Conservation (phyloP, 768 basidiomycete genomes). For the Boletellus sp. region DNA sequence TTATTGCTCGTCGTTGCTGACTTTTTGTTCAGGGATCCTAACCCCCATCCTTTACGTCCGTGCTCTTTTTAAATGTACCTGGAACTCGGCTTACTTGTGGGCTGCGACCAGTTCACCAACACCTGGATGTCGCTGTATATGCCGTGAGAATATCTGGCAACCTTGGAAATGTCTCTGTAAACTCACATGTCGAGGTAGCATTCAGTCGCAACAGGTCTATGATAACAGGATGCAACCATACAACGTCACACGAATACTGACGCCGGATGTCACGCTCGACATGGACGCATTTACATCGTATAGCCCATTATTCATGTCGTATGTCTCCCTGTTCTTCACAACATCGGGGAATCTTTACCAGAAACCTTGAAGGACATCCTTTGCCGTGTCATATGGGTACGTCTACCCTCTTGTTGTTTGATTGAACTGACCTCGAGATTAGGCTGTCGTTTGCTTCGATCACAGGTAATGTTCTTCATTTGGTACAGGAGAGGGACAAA, state of each 20-base stretch:
- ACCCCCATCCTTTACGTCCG: conserved; percentile 42
- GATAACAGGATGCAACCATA: conserved; percentile 57
- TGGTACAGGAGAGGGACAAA: neutral
- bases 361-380: conserved; percentile 14
- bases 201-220: conserved; percentile 59
- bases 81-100: neutral
- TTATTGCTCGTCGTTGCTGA: neutral
- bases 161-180: neutral
- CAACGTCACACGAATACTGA: conserved; percentile 57
- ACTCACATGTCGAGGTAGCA: conserved; percentile 28
- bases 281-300: conserved; percentile 50
- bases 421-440: conserved; percentile 40
- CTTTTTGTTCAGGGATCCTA: conserved; percentile 22
- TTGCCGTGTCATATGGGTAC: conserved; percentile 32
- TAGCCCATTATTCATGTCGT: conserved; percentile 58
- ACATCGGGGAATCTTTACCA: conserved; percentile 7
- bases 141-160: conserved; percentile 40
- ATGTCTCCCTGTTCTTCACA: conserved; percentile 5
- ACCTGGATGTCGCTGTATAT: conserved; percentile 56
- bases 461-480: conserved; percentile 43
- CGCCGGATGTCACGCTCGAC: conserved; percentile 50
- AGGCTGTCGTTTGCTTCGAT: conserved; percentile 81
- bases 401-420: neutral
- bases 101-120: conserved; percentile 51
- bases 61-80: conserved; percentile 43